A percentile compares a stretch with the other conserved stretches of the same genome.
Conservation (phyloP, 2,329 filamentous ascomycete species). For the Plectosphaerella sp. region DNA sequence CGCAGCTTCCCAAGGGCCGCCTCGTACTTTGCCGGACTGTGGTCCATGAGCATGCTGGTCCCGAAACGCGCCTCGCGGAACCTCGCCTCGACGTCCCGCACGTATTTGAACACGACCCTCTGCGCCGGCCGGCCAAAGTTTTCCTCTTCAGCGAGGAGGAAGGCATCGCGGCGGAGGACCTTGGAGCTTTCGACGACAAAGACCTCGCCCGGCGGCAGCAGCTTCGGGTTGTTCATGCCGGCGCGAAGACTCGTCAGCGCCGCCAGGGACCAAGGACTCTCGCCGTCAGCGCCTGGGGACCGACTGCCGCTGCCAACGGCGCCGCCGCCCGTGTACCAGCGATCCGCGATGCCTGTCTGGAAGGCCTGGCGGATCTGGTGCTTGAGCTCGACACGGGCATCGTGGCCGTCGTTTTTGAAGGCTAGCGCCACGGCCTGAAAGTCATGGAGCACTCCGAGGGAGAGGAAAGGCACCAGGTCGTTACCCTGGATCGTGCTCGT, state of each 20-base stretch:
- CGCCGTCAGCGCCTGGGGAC: constrained; percentile 34
- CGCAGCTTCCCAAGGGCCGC: constrained; percentile 59
- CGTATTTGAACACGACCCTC: constrained; percentile 64
- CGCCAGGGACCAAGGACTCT: constrained; percentile 58
- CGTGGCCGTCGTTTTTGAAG: constrained; percentile 67
- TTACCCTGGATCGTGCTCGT: constrained; percentile 70
- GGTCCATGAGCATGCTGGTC: constrained; percentile 70
- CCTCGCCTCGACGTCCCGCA: constrained; percentile 64
- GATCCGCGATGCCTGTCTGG: constrained; percentile 55
- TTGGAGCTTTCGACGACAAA: constrained; percentile 66
- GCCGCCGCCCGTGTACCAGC: constrained; percentile 44
- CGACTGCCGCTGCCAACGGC: constrained; percentile 25
- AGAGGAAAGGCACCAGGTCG: constrained; percentile 70
- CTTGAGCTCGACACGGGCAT: constrained; percentile 63
- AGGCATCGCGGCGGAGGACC: constrained; percentile 64
- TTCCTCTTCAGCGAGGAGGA: constrained; percentile 40
- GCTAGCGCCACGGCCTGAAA: constrained; percentile 67
- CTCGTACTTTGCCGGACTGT: constrained; percentile 72
- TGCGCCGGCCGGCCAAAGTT: constrained; percentile 62
- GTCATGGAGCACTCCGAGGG: constrained; percentile 69
- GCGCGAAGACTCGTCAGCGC: constrained; percentile 62
- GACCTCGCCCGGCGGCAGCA: constrained; percentile 72
- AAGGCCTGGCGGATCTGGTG: constrained; percentile 63
- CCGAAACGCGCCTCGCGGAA: constrained; percentile 70
- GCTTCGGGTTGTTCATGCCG: constrained; percentile 64